Evolutionary conservation across 768 basidiomycete genomes (phyloP), one percentile per base, ranked within the genome.

Genomic region (Cubamyces lactineus): DNA sequence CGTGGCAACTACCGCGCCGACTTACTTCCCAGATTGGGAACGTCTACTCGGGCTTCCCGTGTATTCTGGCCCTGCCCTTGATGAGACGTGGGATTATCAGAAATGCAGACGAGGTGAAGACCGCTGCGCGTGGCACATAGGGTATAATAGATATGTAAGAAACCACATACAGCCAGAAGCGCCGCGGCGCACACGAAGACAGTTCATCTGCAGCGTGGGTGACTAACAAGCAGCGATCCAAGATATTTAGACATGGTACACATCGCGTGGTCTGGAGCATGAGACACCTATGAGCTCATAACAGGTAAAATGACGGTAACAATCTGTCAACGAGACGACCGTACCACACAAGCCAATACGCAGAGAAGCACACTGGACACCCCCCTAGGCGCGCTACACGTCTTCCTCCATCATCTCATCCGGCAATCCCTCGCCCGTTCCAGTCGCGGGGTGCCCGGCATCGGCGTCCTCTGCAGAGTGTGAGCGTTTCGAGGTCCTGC

Each of bases 321-420:
- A 52, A 43, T 28, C 58, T 52, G 58, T 58, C 58, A 53, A 56
- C 6, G 53, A 43, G 45, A 56, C 41, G 24, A 21, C 58, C 54
- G 58, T 53, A 64, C 58, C 58, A 38, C 34, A 34, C 47, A 52
- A 48, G 46, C 7, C 50, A 43, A 24, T 47, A 17, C 39, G 34
- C 34, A 34, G 34, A 40, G 47, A 53, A 57, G 49, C 57, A 40
- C n/a, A 30, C 41, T 38, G 45, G n/a, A n/a, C 50, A 30, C 23
- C 55, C 42, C 53, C 24, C 13, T 38, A 41, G 52, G 28, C 54
- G 48, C 60, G 30, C 57, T 65, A 65, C 40, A 52, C 64, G 56
- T 67, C 67, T 45, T 64, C 63, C 34, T 65, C 67, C 67, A 67
- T 67, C 49, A 61, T 56, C 21, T 67, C 67, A 42, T 65, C 64